A percentile compares a stretch with the other conserved stretches of the same genome.
Evolutionary conservation across 192 early-diverging fungal genomes (phyloP).

Genomic region (Coemansia sp.): DNA sequence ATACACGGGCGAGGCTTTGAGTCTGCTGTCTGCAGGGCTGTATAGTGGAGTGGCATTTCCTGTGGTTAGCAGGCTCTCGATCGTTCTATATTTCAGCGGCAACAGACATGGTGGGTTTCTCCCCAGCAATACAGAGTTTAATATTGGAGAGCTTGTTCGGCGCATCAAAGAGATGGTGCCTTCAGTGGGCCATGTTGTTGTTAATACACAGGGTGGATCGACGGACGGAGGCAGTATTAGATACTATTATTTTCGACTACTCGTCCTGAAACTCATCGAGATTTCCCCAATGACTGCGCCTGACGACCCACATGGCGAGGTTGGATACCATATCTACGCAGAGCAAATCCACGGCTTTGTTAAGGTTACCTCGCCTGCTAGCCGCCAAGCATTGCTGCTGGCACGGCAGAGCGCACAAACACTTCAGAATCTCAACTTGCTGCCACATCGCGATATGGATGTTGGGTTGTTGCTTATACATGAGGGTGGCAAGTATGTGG

Average conservation of each 20-base stretch:
- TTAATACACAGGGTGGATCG: no score
- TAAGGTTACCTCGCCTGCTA: no score
- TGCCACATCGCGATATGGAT: background rate
- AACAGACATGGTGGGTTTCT: background rate
- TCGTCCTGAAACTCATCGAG: background rate
- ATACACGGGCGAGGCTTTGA: background rate
- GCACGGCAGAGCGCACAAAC: background rate
- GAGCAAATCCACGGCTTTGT: no score
- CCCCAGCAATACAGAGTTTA: background rate
- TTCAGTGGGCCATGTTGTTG: background rate
- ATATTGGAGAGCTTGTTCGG: background rate
- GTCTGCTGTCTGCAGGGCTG: background rate
- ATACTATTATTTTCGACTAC: background rate
- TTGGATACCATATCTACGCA: no score
- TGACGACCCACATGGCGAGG: no score
- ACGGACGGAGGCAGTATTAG: no score
- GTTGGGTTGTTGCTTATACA: background rate
- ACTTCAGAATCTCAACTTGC: background rate
- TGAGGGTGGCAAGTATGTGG: background rate
- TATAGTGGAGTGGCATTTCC: background rate
- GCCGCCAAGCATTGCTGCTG: no score
- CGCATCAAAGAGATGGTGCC: background rate
- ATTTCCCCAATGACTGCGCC: background rate
- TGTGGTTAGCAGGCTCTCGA: background rate
- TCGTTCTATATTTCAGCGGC: background rate